phyloP scores from a whole-genome alignment of 2,329 filamentous ascomycete species.

The Calonectria hongkongensis region DNA sequence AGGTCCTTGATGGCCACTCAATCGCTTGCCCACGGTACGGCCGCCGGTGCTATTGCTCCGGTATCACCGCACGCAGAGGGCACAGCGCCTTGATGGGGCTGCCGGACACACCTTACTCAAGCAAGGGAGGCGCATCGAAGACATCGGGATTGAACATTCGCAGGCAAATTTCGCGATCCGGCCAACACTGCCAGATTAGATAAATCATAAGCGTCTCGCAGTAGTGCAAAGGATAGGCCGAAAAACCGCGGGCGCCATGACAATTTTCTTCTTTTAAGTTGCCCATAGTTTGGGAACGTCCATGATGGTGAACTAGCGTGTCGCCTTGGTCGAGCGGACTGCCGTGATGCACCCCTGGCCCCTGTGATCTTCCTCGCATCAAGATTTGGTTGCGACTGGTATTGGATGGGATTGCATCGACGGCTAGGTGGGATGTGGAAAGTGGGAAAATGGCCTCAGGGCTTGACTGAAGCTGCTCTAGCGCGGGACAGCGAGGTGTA shows the following conservation, averaged over 20 bases:
- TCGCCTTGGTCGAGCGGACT: not conserved
- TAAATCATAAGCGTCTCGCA: conserved; percentile 4
- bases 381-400: not conserved
- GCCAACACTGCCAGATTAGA: conserved; percentile 10
- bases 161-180: conserved; percentile 20
- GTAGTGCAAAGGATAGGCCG: conserved; percentile 2
- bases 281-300: conserved; percentile 16
- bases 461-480: conserved; percentile 8
- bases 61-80: not conserved
- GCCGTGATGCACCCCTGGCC: conserved; percentile 28
- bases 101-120: not conserved
- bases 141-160: conserved; percentile 15
- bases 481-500: conserved; percentile 11
- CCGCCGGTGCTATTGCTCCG: conserved; percentile 32
- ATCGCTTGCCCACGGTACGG: not conserved
- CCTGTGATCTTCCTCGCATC: conserved; percentile 34
- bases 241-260: conserved; percentile 26
- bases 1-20: conserved; percentile 10
- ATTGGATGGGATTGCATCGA: not conserved
- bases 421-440: not conserved
- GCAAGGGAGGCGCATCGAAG: conserved; percentile 1
- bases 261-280: conserved; percentile 29
- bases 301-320: conserved; percentile 22
- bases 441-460: conserved; percentile 16
- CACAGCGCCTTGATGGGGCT: conserved; percentile 9